Evolutionary conservation across 2,329 filamentous ascomycete genomes (phyloP), one percentile per base, ranked within the genome.

Genomic region (Pseudogymnoascus sp.): DNA sequence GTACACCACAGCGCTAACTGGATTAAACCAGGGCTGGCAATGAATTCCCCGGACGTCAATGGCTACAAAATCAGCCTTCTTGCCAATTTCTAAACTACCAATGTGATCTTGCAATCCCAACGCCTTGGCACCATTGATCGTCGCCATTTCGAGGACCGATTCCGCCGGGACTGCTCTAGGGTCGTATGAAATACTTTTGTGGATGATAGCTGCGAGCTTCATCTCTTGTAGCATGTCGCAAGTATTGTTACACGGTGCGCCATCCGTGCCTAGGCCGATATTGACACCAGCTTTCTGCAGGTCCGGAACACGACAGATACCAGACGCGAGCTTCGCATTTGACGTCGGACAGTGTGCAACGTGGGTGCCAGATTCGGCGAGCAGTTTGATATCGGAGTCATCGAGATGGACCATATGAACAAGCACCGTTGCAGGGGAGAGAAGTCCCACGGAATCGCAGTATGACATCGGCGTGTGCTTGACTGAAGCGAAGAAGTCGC

Each of bases 351-450:
- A 80, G 68, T 82, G 80, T 4, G 79, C 78, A 9, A 82, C 77
- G 39, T 77, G 73, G 0, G 76, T 77, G 5, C 74, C 74, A 0
- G 75, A 74, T 13, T 71, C 66, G 1, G 70, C 67, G n/a, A 79
- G 69, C 0, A 74, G 68, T 6, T 72, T 66, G 59, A 78, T 72
- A 64, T 80, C 78, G 1, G 67, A 70, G 60, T 74, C 74, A 62
- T 80, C 76, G 5, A 81, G 70, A 64, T 81, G 77, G 2, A 79
- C 77, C 78, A 80, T 80, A 68, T 81, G 79, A 0, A 76, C 79
- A 1, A 82, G 74, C 0, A 81, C 78, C 0, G 76, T 80, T 8
- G 70, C 69, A 1, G 72, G 73, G 12, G 74, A 73, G 5, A 75
- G 69, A 29, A 77, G 68, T 2, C 72, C 72, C 3, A 72, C 75